A percentile compares a stretch with the other conserved stretches of the same genome.
Evolutionary conservation across 164 flowering plant genomes (phyloP).

Genomic region (Aristolochia contorta): DNA sequence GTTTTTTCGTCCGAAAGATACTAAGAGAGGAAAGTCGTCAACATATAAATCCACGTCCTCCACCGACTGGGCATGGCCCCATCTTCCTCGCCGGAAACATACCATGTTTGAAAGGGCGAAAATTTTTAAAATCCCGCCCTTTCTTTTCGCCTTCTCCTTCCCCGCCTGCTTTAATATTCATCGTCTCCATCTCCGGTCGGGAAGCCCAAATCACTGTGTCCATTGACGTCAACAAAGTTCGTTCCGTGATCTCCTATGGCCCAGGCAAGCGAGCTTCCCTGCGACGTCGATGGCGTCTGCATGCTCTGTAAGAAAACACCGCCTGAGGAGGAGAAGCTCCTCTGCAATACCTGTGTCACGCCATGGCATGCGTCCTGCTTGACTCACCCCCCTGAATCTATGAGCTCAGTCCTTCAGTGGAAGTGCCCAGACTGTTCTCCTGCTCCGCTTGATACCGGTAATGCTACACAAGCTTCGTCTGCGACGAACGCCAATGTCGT

Average conservation of each 20-base stretch:
- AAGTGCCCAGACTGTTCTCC: slow-evolving; percentile 78
- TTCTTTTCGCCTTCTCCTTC: background rate
- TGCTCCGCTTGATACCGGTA: slow-evolving; percentile 2
- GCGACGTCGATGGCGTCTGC: slow-evolving; percentile 74
- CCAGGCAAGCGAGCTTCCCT: slow-evolving; percentile 40
- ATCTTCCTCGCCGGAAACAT: too few relatives aligned
- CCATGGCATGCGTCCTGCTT: slow-evolving; percentile 82
- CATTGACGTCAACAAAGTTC: too few relatives aligned
- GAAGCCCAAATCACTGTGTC: too few relatives aligned
- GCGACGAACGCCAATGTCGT: slow-evolving; percentile 6
- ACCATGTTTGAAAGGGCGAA: too few relatives aligned
- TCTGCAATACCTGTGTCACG: slow-evolving; percentile 61
- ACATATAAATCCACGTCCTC: too few relatives aligned
- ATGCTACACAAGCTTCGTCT: background rate
- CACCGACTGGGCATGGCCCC: too few relatives aligned
- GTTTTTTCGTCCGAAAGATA: too few relatives aligned
- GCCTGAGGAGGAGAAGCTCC: slow-evolving; percentile 30
- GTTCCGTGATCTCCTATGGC: slow-evolving; percentile 25
- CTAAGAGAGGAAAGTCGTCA: too few relatives aligned
- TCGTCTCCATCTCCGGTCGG: too few relatives aligned
- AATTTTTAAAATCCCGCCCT: slow-evolving; percentile 1
- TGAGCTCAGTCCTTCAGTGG: slow-evolving; percentile 39
- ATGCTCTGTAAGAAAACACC: slow-evolving; percentile 58
- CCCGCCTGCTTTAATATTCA: background rate
- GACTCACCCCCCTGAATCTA: slow-evolving; percentile 25